Percentiles rank a stretch among this genome's conserved stretches.
Evolutionary conservation across 2,329 filamentous ascomycete genomes (phyloP).

Genomic region (Colletotrichum chlorophyti): DNA sequence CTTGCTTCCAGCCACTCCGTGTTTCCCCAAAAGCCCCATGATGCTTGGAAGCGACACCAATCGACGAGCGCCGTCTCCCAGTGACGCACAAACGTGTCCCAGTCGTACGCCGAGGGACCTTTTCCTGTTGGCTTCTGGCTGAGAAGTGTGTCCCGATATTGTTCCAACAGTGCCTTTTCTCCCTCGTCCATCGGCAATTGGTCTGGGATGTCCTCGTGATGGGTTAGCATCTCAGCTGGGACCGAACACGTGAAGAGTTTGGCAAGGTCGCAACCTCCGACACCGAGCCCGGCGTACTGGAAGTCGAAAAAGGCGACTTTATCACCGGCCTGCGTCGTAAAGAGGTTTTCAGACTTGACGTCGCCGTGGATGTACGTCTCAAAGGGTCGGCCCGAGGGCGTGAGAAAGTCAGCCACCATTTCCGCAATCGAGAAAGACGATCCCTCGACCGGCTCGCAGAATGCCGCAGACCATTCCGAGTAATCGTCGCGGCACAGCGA

Average conservation of each 20-base stretch:
- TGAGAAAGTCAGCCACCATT: constrained; percentile 57
- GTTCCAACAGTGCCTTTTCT: constrained; percentile 57
- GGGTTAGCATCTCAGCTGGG: constrained; percentile 58
- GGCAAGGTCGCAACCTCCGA: constrained; percentile 71
- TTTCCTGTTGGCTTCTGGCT: constrained; percentile 30
- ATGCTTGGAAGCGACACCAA: constrained; percentile 68
- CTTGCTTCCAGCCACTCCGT: constrained; percentile 63
- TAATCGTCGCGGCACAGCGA: constrained; percentile 50
- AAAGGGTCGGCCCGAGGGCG: constrained; percentile 48
- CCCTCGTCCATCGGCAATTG: constrained; percentile 55
- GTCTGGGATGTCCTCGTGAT: constrained; percentile 36
- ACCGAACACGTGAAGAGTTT: constrained; percentile 73
- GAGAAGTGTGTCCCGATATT: constrained; percentile 52
- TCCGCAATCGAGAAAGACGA: constrained; percentile 52
- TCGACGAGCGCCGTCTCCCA: constrained; percentile 74
- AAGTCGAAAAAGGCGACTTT: constrained; percentile 72
- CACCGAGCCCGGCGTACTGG: constrained; percentile 69
- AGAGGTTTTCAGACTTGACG: constrained; percentile 74
- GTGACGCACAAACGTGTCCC: constrained; percentile 61
- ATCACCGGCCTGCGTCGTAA: constrained; percentile 56
- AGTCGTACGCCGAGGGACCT: constrained; percentile 51
- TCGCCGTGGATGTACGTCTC: constrained; percentile 72
- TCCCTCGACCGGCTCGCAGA: constrained; percentile 47
- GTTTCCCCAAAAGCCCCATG: constrained; percentile 68
- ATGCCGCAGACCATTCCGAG: constrained; percentile 61